Conservation (phyloP, 2,329 filamentous ascomycete genomes). For the Colletotrichum sp. region DNA sequence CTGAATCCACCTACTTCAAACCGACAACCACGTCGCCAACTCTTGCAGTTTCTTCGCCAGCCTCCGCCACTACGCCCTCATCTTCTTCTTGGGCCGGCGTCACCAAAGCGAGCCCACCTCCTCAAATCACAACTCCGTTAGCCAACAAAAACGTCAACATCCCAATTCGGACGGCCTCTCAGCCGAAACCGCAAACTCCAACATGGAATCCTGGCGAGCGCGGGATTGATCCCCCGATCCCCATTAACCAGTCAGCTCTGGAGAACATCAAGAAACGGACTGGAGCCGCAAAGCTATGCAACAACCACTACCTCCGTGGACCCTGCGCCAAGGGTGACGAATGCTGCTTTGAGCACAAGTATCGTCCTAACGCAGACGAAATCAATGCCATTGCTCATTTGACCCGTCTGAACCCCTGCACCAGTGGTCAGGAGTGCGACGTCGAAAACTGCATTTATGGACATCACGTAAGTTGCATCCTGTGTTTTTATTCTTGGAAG, state of each 20-base stretch:
- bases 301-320: slow-evolving; percentile 65
- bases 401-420: slow-evolving; percentile 63
- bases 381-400: slow-evolving; percentile 60
- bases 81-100: slow-evolving; percentile 48
- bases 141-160: slow-evolving; percentile 32
- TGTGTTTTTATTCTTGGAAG: not conserved
- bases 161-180: not conserved
- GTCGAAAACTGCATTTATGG: slow-evolving; percentile 66
- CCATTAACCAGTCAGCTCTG: slow-evolving; percentile 48
- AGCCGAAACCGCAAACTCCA: slow-evolving; percentile 30
- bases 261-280: slow-evolving; percentile 62
- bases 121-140: slow-evolving; percentile 47
- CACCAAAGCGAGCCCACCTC: slow-evolving; percentile 47
- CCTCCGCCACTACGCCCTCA: slow-evolving; percentile 22
- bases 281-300: slow-evolving; percentile 63
- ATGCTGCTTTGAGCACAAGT: slow-evolving; percentile 63
- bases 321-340: slow-evolving; percentile 59
- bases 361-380: slow-evolving; percentile 59
- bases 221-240: slow-evolving; percentile 59
- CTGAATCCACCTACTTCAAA: slow-evolving; percentile 6
- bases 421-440: slow-evolving; percentile 62
- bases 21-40: slow-evolving; percentile 26
- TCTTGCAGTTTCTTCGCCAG: slow-evolving; percentile 26
- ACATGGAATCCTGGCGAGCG: slow-evolving; percentile 60
- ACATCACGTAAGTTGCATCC: slow-evolving; percentile 57